Evolutionary conservation across 148 eudicot genomes (phyloP), one percentile per base, ranked within the genome.

Genomic region (Camellia sinensis): DNA sequence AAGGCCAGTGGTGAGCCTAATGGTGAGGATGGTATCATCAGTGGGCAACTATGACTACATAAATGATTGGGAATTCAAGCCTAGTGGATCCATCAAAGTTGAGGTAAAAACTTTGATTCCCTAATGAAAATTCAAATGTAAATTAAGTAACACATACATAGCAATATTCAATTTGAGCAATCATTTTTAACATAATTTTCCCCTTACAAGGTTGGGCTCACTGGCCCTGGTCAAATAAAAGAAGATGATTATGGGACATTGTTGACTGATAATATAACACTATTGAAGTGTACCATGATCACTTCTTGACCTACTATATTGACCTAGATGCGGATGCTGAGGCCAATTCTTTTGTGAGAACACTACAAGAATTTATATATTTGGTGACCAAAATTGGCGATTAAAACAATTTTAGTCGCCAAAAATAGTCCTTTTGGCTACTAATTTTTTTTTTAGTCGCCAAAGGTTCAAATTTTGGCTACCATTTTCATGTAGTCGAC

Each of bases 161-260:
- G 13, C 12, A 7, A 3, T 12, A 7, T 53, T 12, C 19, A 61
- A 61, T 17, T 61, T 4, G 65, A 61, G 7, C 2, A 61, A 61
- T n/a, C 22, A n/a, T 61, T 61, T 61, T 17, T 5, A n/a, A 61
- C 29, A 29, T 29, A 17, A 19, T 61, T 61, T n/a, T 60, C 19
- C 2, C 11, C 21, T 10, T 29, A 29, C 37, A 29, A 29, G 37
- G 37, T 29, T 29, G 37, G 37, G 37, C 37, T 29, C 37, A 1
- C 37, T 29, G 37, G 37, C 37, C 37, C 73, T 22, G 86, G 86
- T 43, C 88, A 87, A n/a, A 86, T 87, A 14, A n/a, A 86, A 9
- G 87, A 89, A 60, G 89, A 91, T 76, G 81, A 80, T 0, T 87
- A 84, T 59, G 90, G 94, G 12, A 86, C 86, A 53, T 66, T 91